Evolutionary conservation across 164 flowering plant genomes (phyloP).

Genomic region (Vitis riparia): DNA sequence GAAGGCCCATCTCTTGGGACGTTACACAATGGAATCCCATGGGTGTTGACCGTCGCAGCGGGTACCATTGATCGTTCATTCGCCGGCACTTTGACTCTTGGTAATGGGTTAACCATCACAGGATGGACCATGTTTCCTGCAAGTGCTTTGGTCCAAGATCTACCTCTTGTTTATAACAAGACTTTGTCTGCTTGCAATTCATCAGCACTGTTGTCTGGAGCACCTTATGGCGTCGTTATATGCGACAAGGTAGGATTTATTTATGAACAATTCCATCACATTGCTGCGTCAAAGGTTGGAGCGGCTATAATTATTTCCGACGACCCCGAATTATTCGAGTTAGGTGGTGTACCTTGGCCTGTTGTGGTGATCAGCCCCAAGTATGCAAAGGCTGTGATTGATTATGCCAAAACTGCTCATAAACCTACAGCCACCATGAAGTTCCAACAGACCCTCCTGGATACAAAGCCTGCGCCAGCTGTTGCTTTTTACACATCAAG

Average conservation of each 20-base stretch:
- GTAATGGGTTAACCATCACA: slow-evolving; percentile 30
- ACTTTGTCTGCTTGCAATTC: slow-evolving; percentile 35
- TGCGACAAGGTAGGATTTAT: slow-evolving; percentile 14
- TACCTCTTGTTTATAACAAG: slow-evolving; percentile 33
- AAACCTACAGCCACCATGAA: slow-evolving; percentile 29
- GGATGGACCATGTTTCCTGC: slow-evolving; percentile 40
- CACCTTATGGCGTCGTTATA: slow-evolving; percentile 14
- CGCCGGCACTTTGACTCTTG: slow-evolving; percentile 35
- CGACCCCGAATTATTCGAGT: not conserved
- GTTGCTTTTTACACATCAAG: slow-evolving; percentile 50
- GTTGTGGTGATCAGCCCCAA: slow-evolving; percentile 26
- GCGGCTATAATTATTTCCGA: slow-evolving; percentile 43
- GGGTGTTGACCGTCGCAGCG: slow-evolving; percentile 49
- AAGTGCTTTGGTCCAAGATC: slow-evolving; percentile 10
- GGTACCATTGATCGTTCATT: slow-evolving; percentile 41
- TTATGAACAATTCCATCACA: not conserved
- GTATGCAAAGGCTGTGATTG: slow-evolving; percentile 21
- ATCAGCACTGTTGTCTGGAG: slow-evolving; percentile 16
- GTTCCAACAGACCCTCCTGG: slow-evolving; percentile 45
- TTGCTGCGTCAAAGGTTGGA: slow-evolving; percentile 16
- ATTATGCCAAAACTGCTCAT: slow-evolving; percentile 16
- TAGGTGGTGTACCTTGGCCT: slow-evolving; percentile 17
- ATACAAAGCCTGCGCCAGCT: slow-evolving; percentile 45
- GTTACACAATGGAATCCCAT: slow-evolving; percentile 44
- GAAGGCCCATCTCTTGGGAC: slow-evolving; percentile 17